Base-by-base conservation (phyloP, 495 filamentous ascomycete genomes). In the Viridothelium virens region DNA sequence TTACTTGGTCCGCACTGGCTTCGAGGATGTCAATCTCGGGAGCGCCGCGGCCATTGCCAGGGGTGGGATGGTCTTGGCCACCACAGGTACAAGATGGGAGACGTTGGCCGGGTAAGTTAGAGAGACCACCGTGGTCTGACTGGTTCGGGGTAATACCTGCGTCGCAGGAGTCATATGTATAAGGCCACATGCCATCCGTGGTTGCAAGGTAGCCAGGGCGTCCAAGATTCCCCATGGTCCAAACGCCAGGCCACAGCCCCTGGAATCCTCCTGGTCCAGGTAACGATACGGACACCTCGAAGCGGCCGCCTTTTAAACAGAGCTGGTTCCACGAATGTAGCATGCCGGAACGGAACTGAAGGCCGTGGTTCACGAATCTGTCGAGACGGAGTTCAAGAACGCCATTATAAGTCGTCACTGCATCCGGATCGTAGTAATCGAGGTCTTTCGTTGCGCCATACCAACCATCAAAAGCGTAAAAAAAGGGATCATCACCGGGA, bases 341-440 rank as follows among this genome's bases (percentile, higher is more conserved):
- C 74, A 76, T 76, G 33, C 74, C 74, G 44, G 68, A 70, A 1
- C 74, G 69, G 67, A 72, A 76, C 38, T 75, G 64, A 6, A 76
- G 68, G 44, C 68, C 65, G 61, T 76, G 74, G 59, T 65, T 76
- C 33, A 66, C 36, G 56, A 72, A 72, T 12, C 66, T 66, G 63
- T 76, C 74, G 33, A 76, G 71, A 34, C 67, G 71, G 37, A 76
- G 63, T 14, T 70, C 61, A 7, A 76, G 69, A 14, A 68, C 70
- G 53, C 74, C 74, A 61, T 75, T 61, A 31, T 37, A 50, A 2
- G 74, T 76, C 31, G 71, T 70, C 37, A 69, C 67, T 10, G 74
- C 74, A 50, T 76, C 74, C 5, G 74, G 74, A 61, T 76, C 74
- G 63, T 75, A 76, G 73, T 74, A 76, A 34, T 76, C 74, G 33